These are phyloP conservation scores for Flaveria linearis DNA, from an alignment of 129 eudicot species.

Conservation along the genomic window DNA sequence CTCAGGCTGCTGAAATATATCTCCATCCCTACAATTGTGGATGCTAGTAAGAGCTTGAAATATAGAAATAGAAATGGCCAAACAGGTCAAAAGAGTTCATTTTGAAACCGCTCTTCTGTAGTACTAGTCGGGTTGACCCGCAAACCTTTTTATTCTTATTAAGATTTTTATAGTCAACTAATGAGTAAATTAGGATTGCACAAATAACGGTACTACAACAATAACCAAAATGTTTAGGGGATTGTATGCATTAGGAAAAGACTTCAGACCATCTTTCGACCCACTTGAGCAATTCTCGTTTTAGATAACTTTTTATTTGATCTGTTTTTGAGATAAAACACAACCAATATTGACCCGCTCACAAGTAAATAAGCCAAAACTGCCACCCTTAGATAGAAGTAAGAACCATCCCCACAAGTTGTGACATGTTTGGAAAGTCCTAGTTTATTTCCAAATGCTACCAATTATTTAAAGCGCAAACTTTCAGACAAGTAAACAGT, in stretches of 20 bases:
- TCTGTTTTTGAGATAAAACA: not conserved
- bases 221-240: not conserved
- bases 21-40: slow-evolving; percentile 48
- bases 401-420: not conserved
- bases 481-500: not conserved
- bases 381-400: not conserved
- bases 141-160: not conserved
- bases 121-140: not conserved
- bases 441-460: not conserved
- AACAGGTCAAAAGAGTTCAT: not conserved
- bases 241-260: not conserved
- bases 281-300: not conserved
- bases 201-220: not conserved
- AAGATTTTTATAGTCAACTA: not conserved
- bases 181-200: not conserved
- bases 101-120: not conserved
- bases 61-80: not conserved
- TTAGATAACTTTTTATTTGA: not conserved
- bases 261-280: not conserved
- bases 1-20: slow-evolving; percentile 88
- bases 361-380: not conserved
- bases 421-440: not conserved
- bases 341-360: not conserved
- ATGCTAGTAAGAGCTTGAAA: slow-evolving; percentile 21
- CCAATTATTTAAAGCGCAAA: not conserved